phyloP scores from a whole-genome alignment of 139 green algal species.

The Trebouxia sp. region DNA sequence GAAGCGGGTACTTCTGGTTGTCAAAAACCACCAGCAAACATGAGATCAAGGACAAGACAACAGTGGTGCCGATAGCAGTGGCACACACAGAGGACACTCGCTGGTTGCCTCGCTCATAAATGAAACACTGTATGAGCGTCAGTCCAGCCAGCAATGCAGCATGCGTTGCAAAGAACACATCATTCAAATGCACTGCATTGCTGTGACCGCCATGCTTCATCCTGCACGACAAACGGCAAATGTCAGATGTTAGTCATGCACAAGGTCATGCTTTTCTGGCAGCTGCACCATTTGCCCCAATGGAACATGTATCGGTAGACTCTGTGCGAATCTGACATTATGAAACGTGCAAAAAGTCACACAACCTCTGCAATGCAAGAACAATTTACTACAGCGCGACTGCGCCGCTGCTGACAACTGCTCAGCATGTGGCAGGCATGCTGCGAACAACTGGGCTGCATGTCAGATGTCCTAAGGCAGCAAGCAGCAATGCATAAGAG shows the following conservation, averaged over 20 bases:
- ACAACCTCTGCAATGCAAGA: background rate
- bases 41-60: background rate
- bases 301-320: background rate
- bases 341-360: background rate
- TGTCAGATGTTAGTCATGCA: too few relatives aligned
- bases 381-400: too few relatives aligned
- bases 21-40: conserved; percentile 2
- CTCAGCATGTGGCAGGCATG: too few relatives aligned
- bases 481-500: background rate
- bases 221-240: conserved; percentile 9
- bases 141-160: conserved; percentile 44
- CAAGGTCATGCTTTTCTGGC: background rate
- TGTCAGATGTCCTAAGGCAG: background rate
- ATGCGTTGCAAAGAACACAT: conserved; percentile 67
- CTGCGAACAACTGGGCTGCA: background rate
- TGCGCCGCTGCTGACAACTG: too few relatives aligned
- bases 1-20: conserved; percentile 32
- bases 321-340: background rate
- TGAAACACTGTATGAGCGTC: conserved; percentile 49
- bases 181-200: conserved; percentile 59
- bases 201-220: conserved; percentile 38
- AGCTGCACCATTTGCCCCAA: background rate
- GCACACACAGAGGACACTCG: conserved; percentile 32
- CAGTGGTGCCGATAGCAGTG: background rate
- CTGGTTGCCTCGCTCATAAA: conserved; percentile 48